These are phyloP conservation scores for Cymodocea nodosa DNA, from an alignment of 116 monocot species.

Conservation along the genomic window DNA sequence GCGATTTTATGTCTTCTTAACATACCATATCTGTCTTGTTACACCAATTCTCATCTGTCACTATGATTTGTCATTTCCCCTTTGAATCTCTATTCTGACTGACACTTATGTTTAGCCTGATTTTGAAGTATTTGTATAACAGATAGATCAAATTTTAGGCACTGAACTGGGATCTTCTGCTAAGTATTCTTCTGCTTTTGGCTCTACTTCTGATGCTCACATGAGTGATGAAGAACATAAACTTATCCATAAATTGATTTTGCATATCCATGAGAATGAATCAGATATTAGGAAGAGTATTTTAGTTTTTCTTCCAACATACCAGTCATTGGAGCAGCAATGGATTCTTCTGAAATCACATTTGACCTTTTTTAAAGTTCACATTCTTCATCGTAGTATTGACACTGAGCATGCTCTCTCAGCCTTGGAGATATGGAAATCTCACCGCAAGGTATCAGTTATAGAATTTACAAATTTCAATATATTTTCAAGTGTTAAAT, in stretches of 20 bases:
- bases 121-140: not conserved
- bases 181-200: constrained; percentile 21
- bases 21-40: too few relatives aligned
- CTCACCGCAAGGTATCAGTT: constrained; percentile 59
- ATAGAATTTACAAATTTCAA: not conserved
- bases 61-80: too few relatives aligned
- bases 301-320: constrained; percentile 79
- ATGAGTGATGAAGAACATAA: constrained; percentile 36
- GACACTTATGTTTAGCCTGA: too few relatives aligned
- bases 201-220: constrained; percentile 27
- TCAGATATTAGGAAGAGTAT: constrained; percentile 64
- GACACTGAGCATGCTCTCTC: constrained; percentile 68
- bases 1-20: too few relatives aligned
- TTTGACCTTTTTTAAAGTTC: constrained; percentile 41
- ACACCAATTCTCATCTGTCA: too few relatives aligned
- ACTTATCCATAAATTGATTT: constrained; percentile 54
- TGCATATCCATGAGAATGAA: constrained; percentile 58
- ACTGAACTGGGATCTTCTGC: constrained; percentile 25
- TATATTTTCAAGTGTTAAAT: not conserved
- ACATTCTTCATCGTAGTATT: constrained; percentile 78
- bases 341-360: constrained; percentile 47
- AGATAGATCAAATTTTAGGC: constrained; percentile 49
- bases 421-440: constrained; percentile 55
- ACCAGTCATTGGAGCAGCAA: constrained; percentile 60
- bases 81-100: too few relatives aligned